Evolutionary conservation across 805 yeast genomes (phyloP).

Genomic region (Suhomyces tanzawaensis): DNA sequence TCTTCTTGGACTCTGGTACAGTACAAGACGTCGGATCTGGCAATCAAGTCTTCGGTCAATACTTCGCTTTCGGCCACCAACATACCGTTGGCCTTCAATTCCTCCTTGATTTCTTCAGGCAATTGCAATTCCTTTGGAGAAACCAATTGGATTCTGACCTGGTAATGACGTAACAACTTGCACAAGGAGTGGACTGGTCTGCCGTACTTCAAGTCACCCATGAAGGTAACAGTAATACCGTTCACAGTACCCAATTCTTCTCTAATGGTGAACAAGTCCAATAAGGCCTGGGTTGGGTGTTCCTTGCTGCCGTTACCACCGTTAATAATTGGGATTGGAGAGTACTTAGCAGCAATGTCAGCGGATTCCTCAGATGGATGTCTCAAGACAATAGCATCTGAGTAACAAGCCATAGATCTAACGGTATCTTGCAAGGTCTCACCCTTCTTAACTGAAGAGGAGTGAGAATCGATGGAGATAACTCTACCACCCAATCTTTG

Average conservation of each 20-base stretch:
- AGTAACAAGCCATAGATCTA: conserved; percentile 89
- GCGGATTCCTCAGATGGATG: conserved; percentile 94
- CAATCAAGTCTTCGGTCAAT: conserved; percentile 80
- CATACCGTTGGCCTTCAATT: conserved; percentile 66
- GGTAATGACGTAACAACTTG: conserved; percentile 85
- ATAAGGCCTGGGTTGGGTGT: conserved; percentile 98
- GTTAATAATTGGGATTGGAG: conserved; percentile 94
- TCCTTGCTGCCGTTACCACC: conserved; percentile 98
- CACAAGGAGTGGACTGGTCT: conserved; percentile 98
- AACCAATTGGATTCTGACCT: conserved; percentile 88
- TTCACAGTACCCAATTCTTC: conserved; percentile 98
- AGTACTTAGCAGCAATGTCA: conserved; percentile 90
- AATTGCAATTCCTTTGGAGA: conserved; percentile 84
- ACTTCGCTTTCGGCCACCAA: conserved; percentile 69
- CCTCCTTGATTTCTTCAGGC: conserved; percentile 70
- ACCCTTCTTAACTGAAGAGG: conserved; percentile 97
- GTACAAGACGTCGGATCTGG: conserved; percentile 90
- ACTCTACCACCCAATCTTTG: conserved; percentile 99
- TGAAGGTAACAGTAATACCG: conserved; percentile 95
- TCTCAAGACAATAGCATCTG: conserved; percentile 96
- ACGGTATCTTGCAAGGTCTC: conserved; percentile 97
- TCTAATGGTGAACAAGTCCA: conserved; percentile 96
- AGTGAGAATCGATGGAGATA: conserved; percentile 76
- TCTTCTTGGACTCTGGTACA: conserved; percentile 98
- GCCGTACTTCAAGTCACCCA: conserved; percentile 98